Evolutionary conservation across 345 rosid genomes (phyloP).

Genomic region (Populus nigra): DNA sequence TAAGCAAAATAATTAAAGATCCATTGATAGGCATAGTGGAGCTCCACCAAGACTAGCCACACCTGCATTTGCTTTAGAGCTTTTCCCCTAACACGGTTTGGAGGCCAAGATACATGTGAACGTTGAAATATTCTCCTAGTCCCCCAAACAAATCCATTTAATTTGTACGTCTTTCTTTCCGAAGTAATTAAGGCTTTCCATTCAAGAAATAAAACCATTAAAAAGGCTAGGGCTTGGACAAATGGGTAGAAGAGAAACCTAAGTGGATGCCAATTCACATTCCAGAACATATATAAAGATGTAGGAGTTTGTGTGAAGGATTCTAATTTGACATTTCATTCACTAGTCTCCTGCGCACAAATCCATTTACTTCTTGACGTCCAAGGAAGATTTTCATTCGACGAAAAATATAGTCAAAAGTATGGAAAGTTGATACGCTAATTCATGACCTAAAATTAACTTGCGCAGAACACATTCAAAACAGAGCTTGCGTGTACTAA

Average conservation of each 20-base stretch:
- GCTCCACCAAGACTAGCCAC: not conserved
- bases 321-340: not conserved
- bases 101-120: not conserved
- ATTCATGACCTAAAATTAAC: not conserved
- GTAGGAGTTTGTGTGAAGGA: not conserved
- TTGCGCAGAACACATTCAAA: not conserved
- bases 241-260: not conserved
- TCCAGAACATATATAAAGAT: too few species aligned
- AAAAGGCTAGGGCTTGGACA: not conserved
- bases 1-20: not conserved
- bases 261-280: not conserved
- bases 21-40: not conserved
- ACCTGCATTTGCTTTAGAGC: too few species aligned
- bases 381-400: not conserved
- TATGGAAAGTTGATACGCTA: not conserved
- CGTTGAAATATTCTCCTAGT: not conserved
- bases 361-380: not conserved
- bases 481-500: not conserved
- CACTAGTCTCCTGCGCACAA: not conserved
- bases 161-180: not conserved
- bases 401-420: not conserved
- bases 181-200: not conserved
- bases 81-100: not conserved
- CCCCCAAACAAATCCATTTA: not conserved
- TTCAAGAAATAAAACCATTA: too few species aligned